Base-by-base conservation (phyloP, 441 rosid species). In the Adansonia madagascariensis region DNA sequence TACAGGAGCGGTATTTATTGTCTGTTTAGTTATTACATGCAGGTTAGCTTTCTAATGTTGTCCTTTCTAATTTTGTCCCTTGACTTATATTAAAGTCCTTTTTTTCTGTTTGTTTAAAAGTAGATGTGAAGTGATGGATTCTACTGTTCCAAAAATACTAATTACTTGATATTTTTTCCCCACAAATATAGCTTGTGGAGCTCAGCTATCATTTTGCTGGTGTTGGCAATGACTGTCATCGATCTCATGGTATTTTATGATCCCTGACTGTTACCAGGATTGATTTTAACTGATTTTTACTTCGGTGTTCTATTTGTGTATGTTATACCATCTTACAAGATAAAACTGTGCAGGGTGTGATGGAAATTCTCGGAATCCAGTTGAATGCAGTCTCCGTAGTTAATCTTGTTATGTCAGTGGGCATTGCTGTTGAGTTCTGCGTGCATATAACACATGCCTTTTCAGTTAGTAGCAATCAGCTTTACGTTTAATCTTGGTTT, bases 391-490 rank as follows among this genome's bases (percentile, higher is more conserved):
- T 97, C 71, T 97, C 99, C 0, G 98, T 97, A 39, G 99, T 97
- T 76, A 97, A 97, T 88, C 91, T 97, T 67, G 87, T 97, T 77
- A 93, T 97, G 99, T 82, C 99, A n/a, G 98, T 94, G 65, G 98
- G 99, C 73, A 94, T 97, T 75, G 94, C 93, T 10, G 97, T 94
- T 59, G 99, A 97, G 89, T 97, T 97, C 81, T 97, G 99, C 59
- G 98, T 97, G 78, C 99, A 97, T 82, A 90, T 92, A 81, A 91
- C 98, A n/a, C 97, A 94, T 77, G 95, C 97, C 77, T 97, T 94
- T 89, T 82, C 94, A 46, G 99, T 97, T 31, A 88, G 98, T 80
- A 74, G 61, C 62, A 35, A 50, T 57, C 50, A 14, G 27, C 66
- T 68, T 61, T 60, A 57, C 69, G 1, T 39, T 78, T 22, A 41